Conservation (phyloP, 345 rosid genomes). For the Balakata baccata region DNA sequence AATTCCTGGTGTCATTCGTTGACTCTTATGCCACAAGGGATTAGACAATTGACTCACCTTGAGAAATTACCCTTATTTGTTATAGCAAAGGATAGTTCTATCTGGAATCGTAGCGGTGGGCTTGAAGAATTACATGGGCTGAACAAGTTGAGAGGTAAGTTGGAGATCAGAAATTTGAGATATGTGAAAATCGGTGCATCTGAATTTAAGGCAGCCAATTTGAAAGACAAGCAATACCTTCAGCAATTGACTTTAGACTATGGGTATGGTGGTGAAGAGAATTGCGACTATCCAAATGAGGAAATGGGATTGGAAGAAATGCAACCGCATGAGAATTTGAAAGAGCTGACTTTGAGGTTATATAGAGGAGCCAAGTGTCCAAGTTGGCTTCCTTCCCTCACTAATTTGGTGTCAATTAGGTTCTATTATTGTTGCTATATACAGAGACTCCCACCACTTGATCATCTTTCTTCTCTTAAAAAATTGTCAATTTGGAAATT, state of each 20-base stretch:
- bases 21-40: background rate
- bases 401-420: background rate
- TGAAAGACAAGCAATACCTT: conserved; percentile 6
- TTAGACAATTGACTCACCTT: conserved; percentile 5
- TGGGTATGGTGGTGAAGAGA: background rate
- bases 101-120: background rate
- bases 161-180: conserved; percentile 4
- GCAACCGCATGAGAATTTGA: background rate
- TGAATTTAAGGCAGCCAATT: conserved; percentile 3
- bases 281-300: background rate
- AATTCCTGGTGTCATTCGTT: background rate
- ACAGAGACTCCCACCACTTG: background rate
- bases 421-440: fast-evolving
- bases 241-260: background rate
- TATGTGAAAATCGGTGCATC: background rate
- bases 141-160: conserved; percentile 7
- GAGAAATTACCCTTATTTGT: conserved; percentile 2
- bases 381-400: background rate
- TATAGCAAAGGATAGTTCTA: background rate
- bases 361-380: background rate
- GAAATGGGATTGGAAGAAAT: conserved; percentile 7
- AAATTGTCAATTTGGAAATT: background rate
- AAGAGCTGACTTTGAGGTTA: background rate
- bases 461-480: background rate
- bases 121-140: background rate